Base-by-base conservation (phyloP, 257 asterid genomes). In the Euphrasia confusa region DNA sequence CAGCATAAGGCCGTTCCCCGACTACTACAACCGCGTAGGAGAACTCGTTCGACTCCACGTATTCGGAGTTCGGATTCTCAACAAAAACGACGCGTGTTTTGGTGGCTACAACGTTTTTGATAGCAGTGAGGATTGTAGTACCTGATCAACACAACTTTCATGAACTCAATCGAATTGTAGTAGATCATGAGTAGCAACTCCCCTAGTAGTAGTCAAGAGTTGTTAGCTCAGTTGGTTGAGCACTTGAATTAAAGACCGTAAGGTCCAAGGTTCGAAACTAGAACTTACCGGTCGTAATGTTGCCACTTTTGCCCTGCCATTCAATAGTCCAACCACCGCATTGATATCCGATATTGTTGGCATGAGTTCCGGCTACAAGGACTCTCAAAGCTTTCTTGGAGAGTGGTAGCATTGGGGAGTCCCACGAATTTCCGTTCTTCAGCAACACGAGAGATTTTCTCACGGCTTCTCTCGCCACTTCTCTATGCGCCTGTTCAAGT, bases 291-390 rank as follows among this genome's bases (percentile, higher is more conserved):
- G 70, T 35, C 26, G 81, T 79, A 27, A 64, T 71, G 50, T 76
- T 65, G 32, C 81, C 84, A 39, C 68, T 68, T 44, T 61, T 49
- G 8, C 80, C 81, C 61, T 73, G 79, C 84, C 84, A 79, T 48
- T 74, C 58, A 26, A 79, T 73, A n/a, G 84, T 79, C 84, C 79
- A 79, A 1, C 84, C 84, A 10, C 84, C 81, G 21, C 84, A 79
- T 24, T 76, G 84, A 74, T 79, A 60, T 42, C 84, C 81, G 2
- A 79, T 71, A 55, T 76, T 35, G 68, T 79, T 10, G 30, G 79
- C 81, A 30, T 79, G 84, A 18, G 71, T 64, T 8, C 81, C 84
- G 11, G 84, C 75, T 10, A 79, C 74, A 13, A 79, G 79, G 4
- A 79, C 35, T 58, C 63, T 79, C 21, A 65, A 57, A 32, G 81